Evolutionary conservation across 352 stramenopile genomes (phyloP), one percentile per base, ranked within the genome.

Genomic region (Phytophthora cryptogea): DNA sequence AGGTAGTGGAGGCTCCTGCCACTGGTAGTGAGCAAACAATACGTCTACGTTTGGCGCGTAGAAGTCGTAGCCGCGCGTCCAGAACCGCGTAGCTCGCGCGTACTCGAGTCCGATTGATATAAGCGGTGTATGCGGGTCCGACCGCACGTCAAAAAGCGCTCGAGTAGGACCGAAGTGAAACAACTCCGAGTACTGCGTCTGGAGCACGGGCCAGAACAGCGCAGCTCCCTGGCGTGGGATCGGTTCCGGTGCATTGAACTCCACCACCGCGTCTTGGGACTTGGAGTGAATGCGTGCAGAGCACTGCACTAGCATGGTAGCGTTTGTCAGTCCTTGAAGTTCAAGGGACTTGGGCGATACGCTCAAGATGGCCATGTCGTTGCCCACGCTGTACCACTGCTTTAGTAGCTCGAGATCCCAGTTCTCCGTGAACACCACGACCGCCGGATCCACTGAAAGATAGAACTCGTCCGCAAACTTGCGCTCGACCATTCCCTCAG

Each of bases 61-160:
- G 41, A 96, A 94, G 37, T 96, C 87, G 67, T 89, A 94, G 27
- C 85, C 87, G 14, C 72, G 68, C 27, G 87, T 96, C 87, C 87
- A 96, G 59, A 94, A 96, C 26, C 87, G 83, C 26, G 83, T 77
- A 2, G 87, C 87, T 14, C 87, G 83, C 44, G 78, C 74, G 59
- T 92, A 96, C 35, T 94, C 86, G 59, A 83, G 55, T 14, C 85
- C 87, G 41, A 89, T 71, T 1, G 64, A 74, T 17, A 90, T 50
- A 26, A 82, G 46, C n/a, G 78, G 52, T 2, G 86, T 80, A 54
- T 92, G 66, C 4, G 87, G 82, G 47, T 96, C 87, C 1, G 87
- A 94, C 8, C 83, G 87, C 44, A 94, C 78, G 20, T 68, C 68
- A 17, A 86, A 56, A 9, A 96, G 68, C 4, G 83, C 75, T 6